Conservation (phyloP, 1,284 basidiomycete genomes). For the Amylostereum chailletii region DNA sequence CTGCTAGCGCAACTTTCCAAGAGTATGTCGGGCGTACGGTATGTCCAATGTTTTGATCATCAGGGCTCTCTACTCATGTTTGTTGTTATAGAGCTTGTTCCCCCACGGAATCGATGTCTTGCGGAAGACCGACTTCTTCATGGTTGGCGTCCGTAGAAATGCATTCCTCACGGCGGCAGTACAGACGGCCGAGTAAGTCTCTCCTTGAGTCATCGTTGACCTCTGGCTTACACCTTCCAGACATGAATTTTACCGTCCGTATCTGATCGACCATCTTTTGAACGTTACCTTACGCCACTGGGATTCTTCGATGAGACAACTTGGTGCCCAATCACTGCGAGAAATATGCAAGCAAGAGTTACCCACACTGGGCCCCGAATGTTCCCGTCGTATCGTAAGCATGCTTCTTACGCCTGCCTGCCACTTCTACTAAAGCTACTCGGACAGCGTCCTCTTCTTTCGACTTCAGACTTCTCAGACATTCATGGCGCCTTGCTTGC, state of each 20-base stretch:
- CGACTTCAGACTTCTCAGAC: conserved; percentile 61
- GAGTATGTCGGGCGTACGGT: conserved; percentile 94
- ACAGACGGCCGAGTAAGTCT: conserved; percentile 73
- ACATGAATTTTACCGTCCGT: conserved; percentile 61
- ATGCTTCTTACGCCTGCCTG: conserved; percentile 7
- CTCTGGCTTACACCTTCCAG: conserved; percentile 24
- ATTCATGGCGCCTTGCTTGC: conserved; percentile 79
- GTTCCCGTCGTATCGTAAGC: conserved; percentile 44
- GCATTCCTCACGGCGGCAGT: conserved; percentile 82
- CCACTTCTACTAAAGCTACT: conserved; percentile 5
- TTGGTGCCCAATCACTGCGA: conserved; percentile 75
- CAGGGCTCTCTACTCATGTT: conserved; percentile 8
- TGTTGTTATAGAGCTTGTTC: conserved; percentile 60
- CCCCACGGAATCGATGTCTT: conserved; percentile 93
- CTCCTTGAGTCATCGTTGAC: conserved; percentile 4
- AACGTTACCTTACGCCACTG: conserved; percentile 80
- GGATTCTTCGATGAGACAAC: conserved; percentile 75
- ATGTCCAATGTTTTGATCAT: conserved; percentile 20
- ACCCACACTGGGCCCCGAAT: conserved; percentile 37
- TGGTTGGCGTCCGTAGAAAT: conserved; percentile 79
- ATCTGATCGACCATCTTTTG: conserved; percentile 71
- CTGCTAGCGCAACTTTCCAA: conserved; percentile 96
- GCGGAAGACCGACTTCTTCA: conserved; percentile 89
- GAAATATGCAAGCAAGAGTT: conserved; percentile 61
- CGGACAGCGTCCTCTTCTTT: conserved; percentile 46